Conservation (phyloP, 345 rosid species). For the Hevea brasiliensis region DNA sequence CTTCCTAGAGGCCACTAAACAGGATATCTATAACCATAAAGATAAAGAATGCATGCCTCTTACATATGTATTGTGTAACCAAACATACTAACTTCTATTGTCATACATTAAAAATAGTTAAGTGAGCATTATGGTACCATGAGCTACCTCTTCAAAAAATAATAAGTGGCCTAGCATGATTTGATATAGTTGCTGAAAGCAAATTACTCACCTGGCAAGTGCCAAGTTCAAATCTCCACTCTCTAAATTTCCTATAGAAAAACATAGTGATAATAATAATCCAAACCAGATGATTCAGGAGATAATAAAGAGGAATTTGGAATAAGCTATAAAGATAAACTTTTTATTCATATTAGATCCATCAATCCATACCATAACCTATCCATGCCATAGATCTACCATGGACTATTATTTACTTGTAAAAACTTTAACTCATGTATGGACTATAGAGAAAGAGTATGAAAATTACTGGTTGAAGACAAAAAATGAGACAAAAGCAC, state of each 20-base stretch:
- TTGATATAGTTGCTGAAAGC: too few species aligned
- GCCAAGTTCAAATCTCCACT: too few species aligned
- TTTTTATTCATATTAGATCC: not conserved
- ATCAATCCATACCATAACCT: not conserved
- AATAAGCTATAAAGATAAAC: not conserved
- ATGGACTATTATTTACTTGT: not conserved
- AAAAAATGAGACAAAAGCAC: slow-evolving; percentile 7
- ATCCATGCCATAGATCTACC: slow-evolving; percentile 2
- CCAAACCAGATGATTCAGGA: not conserved
- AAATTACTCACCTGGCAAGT: too few species aligned
- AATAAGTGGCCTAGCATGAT: too few species aligned
- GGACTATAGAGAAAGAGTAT: not conserved
- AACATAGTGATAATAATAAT: too few species aligned
- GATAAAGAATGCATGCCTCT: not conserved
- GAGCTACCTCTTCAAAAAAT: not conserved
- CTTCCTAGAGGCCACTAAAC: not conserved
- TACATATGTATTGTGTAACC: not conserved
- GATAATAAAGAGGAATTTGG: not conserved
- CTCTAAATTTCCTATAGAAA: too few species aligned
- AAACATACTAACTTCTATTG: not conserved
- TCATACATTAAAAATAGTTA: not conserved
- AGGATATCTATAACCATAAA: not conserved
- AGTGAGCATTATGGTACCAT: not conserved
- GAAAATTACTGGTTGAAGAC: slow-evolving; percentile 14
- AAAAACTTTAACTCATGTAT: too few species aligned